phyloP scores from a whole-genome alignment of 495 filamentous ascomycete species.

The Hypoxylon crocopeplum region DNA sequence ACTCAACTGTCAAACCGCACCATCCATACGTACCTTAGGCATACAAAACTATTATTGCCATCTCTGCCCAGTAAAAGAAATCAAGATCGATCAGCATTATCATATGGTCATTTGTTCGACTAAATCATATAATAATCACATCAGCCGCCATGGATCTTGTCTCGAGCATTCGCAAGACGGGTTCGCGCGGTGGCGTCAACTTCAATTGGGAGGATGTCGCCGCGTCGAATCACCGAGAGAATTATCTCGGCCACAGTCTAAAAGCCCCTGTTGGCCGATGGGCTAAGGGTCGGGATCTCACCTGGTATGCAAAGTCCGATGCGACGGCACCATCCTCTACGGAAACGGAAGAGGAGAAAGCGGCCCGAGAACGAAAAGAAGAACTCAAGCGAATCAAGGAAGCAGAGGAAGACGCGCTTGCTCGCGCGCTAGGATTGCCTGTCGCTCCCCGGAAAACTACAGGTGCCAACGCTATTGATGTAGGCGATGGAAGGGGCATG shows the following conservation, averaged over 20 bases:
- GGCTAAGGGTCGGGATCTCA: conserved; percentile 86
- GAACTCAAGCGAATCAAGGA: conserved; percentile 86
- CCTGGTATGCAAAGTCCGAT: conserved; percentile 85
- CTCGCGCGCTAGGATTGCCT: conserved; percentile 79
- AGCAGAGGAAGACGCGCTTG: conserved; percentile 89
- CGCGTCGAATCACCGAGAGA: conserved; percentile 85
- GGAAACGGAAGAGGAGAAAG: conserved; percentile 67
- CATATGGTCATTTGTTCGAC: too few relatives aligned
- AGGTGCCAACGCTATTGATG: conserved; percentile 57
- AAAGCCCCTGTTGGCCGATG: conserved; percentile 97
- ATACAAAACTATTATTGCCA: too few relatives aligned
- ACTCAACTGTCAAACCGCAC: too few relatives aligned
- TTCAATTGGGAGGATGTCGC: conserved; percentile 98
- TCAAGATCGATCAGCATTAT: too few relatives aligned
- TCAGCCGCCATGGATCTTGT: conserved; percentile 82
- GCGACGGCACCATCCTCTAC: conserved; percentile 49
- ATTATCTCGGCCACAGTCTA: conserved; percentile 94
- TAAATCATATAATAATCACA: not conserved
- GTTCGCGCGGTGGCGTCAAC: conserved; percentile 90
- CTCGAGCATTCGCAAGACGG: conserved; percentile 88
- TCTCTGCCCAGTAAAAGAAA: too few relatives aligned
- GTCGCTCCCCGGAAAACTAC: conserved; percentile 58
- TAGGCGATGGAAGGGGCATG: conserved; percentile 28
- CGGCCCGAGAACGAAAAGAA: conserved; percentile 72
- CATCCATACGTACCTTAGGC: too few relatives aligned